Percentiles rank a stretch among this genome's conserved stretches.
Conservation (phyloP, 2,329 filamentous ascomycete genomes). For the Pleurostoma richardsiae region DNA sequence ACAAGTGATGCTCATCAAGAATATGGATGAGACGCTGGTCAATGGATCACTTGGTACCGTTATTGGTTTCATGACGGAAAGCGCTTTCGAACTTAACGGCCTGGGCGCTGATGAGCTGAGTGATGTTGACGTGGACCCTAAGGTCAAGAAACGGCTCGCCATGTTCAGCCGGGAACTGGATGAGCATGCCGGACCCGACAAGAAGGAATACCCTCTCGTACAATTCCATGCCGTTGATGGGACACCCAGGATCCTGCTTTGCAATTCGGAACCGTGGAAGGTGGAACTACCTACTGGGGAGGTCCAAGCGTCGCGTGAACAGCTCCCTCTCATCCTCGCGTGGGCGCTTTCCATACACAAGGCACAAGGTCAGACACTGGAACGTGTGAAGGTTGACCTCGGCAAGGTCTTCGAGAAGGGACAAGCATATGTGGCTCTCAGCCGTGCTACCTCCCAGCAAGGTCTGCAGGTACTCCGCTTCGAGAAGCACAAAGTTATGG, state of each 20-base stretch:
- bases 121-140: slow-evolving; percentile 23
- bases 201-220: slow-evolving; percentile 73
- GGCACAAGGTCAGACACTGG: slow-evolving; percentile 90
- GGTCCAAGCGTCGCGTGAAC: slow-evolving; percentile 78
- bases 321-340: slow-evolving; percentile 84
- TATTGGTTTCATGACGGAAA: slow-evolving; percentile 63
- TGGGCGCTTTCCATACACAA: slow-evolving; percentile 99
- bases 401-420: slow-evolving; percentile 94
- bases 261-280: slow-evolving; percentile 89
- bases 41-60: slow-evolving; percentile 93
- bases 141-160: slow-evolving; percentile 53
- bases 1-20: slow-evolving; percentile 99
- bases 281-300: slow-evolving; percentile 95
- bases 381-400: slow-evolving; percentile 90
- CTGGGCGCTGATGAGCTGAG: slow-evolving; percentile 17
- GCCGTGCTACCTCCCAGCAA: slow-evolving; percentile 81
- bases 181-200: slow-evolving; percentile 26
- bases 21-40: slow-evolving; percentile 88
- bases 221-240: slow-evolving; percentile 79
- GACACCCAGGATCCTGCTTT: slow-evolving; percentile 69
- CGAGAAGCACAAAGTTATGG: slow-evolving; percentile 87
- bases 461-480: slow-evolving; percentile 88
- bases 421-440: slow-evolving; percentile 94
- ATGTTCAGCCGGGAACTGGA: slow-evolving; percentile 37
- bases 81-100: slow-evolving; percentile 27